A percentile compares a stretch with the other conserved stretches of the same genome.
These are phyloP conservation scores for Aspergillus sp. DNA, from an alignment of 2,329 filamentous ascomycete genomes.

Conservation along the genomic window DNA sequence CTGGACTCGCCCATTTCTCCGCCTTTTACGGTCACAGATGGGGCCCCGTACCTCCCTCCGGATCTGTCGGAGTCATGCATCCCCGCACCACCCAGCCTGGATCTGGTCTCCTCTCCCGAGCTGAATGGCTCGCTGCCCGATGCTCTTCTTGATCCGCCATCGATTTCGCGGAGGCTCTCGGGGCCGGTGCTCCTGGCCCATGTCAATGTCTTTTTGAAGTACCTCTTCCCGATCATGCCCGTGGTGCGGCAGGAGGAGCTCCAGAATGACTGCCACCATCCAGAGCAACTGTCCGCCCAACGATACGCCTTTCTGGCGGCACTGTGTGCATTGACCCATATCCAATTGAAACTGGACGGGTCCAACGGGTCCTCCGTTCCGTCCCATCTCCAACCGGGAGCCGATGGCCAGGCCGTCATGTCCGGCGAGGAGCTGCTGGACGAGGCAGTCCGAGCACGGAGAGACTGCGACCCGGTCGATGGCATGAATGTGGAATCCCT, in stretches of 20 bases:
- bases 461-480: constrained; percentile 41
- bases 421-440: constrained; percentile 67
- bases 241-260: constrained; percentile 38
- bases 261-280: constrained; percentile 45
- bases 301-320: constrained; percentile 43
- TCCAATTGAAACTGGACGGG: constrained; percentile 44
- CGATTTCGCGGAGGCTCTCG: constrained; percentile 25
- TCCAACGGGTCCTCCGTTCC: constrained; percentile 22
- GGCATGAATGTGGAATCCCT: constrained; percentile 40
- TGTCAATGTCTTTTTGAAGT: constrained; percentile 42
- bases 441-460: constrained; percentile 54
- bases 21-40: constrained; percentile 22
- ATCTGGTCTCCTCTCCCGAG: constrained; percentile 35
- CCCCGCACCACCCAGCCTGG: constrained; percentile 26
- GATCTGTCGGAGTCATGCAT: constrained; percentile 27
- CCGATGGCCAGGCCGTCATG: constrained; percentile 57
- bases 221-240: constrained; percentile 45
- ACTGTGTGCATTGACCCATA: constrained; percentile 44
- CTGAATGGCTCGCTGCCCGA: constrained; percentile 32
- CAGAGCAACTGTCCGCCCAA: constrained; percentile 49
- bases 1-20: constrained; percentile 28
- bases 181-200: constrained; percentile 36
- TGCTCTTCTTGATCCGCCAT: constrained; percentile 18
- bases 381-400: constrained; percentile 44
- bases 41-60: constrained; percentile 20